phyloP scores from a whole-genome alignment of 495 filamentous ascomycete genomes.

The Entonaema liquescens region DNA sequence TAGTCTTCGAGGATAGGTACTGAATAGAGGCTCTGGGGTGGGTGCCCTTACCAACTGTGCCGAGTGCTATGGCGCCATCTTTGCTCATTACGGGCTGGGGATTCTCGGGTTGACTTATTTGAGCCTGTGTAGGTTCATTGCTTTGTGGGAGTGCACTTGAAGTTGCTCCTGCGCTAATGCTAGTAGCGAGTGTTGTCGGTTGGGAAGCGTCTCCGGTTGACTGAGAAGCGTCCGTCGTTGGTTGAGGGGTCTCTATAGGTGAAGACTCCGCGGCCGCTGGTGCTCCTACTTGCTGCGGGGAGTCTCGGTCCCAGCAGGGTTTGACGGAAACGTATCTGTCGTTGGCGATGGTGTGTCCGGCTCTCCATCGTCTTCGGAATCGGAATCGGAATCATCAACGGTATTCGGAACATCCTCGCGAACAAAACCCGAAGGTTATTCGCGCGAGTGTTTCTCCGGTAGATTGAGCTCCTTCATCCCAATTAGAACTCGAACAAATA shows the following conservation, averaged over 20 bases:
- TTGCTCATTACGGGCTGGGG: constrained; percentile 13
- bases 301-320: neutral
- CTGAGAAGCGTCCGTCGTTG: neutral
- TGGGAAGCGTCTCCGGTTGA: constrained; percentile 1
- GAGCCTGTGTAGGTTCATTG: constrained; percentile 14
- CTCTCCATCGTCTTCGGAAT: constrained; percentile 26
- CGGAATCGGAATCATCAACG: constrained; percentile 1
- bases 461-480: constrained; percentile 16
- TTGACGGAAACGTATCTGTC: constrained; percentile 11
- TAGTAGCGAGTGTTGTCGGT: constrained; percentile 2
- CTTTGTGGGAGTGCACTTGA: neutral
- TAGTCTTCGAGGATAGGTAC: constrained; percentile 5
- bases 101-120: constrained; percentile 11
- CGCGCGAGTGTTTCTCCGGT: constrained; percentile 30
- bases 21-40: neutral
- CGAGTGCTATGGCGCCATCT: constrained; percentile 30
- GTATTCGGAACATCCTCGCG: constrained; percentile 22
- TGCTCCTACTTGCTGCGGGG: neutral
- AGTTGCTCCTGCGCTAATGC: neutral
- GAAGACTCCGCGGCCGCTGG: neutral
- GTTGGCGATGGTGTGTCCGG: constrained; percentile 32
- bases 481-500: constrained; percentile 3
- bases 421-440: constrained; percentile 23
- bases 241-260: neutral
- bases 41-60: constrained; percentile 34